A percentile compares a stretch with the other conserved stretches of the same genome.
These are phyloP conservation scores for Penicillium hordei DNA, from an alignment of 2,329 filamentous ascomycete species.

Conservation along the genomic window DNA sequence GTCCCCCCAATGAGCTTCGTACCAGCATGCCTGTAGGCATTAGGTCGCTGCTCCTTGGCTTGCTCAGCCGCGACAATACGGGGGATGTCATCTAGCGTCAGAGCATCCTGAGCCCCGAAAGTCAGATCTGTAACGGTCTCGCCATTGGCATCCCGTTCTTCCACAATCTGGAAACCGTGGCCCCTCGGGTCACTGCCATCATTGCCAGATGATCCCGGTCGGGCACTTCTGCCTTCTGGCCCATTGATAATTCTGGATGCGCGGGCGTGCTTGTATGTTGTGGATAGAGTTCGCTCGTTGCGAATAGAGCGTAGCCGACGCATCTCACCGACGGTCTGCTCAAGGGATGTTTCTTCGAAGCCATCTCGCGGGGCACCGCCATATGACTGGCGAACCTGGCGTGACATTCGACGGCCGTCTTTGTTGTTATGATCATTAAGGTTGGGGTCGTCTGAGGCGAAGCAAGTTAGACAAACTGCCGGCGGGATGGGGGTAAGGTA, in stretches of 20 bases:
- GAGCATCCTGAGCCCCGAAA: slow-evolving; percentile 84
- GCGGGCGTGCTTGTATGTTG: slow-evolving; percentile 84
- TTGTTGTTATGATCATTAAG: slow-evolving; percentile 65
- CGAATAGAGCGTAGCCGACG: slow-evolving; percentile 86
- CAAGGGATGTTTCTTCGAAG: slow-evolving; percentile 71
- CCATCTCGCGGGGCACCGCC: slow-evolving; percentile 61
- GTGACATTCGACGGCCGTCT: slow-evolving; percentile 59
- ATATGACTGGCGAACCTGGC: slow-evolving; percentile 64
- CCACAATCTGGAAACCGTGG: slow-evolving; percentile 72
- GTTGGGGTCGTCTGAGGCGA: slow-evolving; percentile 64
- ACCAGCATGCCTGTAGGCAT: slow-evolving; percentile 72
- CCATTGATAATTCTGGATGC: slow-evolving; percentile 92
- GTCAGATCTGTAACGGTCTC: slow-evolving; percentile 75
- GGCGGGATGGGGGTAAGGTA: slow-evolving; percentile 3
- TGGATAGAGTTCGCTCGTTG: slow-evolving; percentile 90
- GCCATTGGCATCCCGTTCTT: slow-evolving; percentile 69
- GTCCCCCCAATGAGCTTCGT: slow-evolving; percentile 63
- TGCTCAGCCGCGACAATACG: slow-evolving; percentile 94
- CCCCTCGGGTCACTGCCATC: slow-evolving; percentile 54
- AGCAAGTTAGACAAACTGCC: slow-evolving; percentile 17
- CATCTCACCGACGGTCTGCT: slow-evolving; percentile 95
- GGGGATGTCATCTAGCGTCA: slow-evolving; percentile 94
- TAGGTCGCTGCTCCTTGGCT: slow-evolving; percentile 82
- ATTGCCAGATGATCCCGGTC: slow-evolving; percentile 70
- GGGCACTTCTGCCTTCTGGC: slow-evolving; percentile 65